A percentile compares a stretch with the other conserved stretches of the same genome.
Evolutionary conservation across 1,284 basidiomycete species (phyloP).

Genomic region (Melampsora larici-populina): DNA sequence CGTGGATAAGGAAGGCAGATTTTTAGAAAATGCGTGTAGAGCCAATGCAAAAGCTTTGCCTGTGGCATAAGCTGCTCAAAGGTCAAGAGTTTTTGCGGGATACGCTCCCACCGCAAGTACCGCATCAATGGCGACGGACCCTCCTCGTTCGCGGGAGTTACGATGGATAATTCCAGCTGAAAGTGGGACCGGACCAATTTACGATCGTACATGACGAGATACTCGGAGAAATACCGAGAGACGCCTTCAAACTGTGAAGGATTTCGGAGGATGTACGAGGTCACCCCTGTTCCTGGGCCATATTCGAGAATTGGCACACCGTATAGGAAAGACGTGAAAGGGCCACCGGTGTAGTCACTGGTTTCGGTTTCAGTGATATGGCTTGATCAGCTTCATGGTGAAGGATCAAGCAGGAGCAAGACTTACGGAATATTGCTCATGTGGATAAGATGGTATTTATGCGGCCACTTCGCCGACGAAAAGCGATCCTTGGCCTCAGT

Average conservation of each 20-base stretch:
- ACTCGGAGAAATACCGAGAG: not conserved
- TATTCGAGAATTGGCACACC: not conserved
- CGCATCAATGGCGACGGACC: not conserved
- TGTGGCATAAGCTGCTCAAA: conserved; percentile 1
- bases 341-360: not conserved
- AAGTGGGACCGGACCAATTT: not conserved
- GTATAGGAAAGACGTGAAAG: not conserved
- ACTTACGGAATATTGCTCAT: no score
- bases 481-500: not conserved
- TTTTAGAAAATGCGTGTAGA: not conserved
- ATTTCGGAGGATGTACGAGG: not conserved
- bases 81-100: not conserved
- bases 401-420: not conserved
- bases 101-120: not conserved
- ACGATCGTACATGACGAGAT: not conserved
- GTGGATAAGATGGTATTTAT: not conserved
- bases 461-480: not conserved
- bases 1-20: not conserved
- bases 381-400: not conserved
- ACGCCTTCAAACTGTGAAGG: not conserved
- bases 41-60: no score
- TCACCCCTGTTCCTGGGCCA: not conserved
- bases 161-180: not conserved
- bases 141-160: not conserved
- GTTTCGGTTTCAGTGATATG: not conserved